These are phyloP conservation scores for Phytophthora multivora DNA, from an alignment of 352 stramenopile species.

Conservation along the genomic window DNA sequence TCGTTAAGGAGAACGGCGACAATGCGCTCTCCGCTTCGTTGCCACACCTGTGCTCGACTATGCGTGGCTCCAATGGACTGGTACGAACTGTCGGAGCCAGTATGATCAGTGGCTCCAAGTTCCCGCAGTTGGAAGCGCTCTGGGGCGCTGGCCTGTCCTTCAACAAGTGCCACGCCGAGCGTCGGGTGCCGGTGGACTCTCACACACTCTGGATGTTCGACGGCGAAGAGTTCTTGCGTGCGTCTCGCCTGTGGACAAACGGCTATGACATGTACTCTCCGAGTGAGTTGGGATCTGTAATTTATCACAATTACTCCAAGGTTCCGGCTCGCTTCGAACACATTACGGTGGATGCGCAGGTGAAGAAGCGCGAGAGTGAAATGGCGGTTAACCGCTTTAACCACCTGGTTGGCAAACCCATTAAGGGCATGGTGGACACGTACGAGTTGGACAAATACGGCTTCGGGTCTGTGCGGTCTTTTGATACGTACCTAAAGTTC, in stretches of 20 bases:
- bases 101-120: conserved; percentile 79
- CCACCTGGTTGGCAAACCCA: conserved; percentile 54
- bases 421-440: conserved; percentile 63
- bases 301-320: conserved; percentile 83
- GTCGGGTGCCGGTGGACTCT: conserved; percentile 70
- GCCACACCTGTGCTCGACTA: conserved; percentile 80
- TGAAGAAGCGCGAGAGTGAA: conserved; percentile 54
- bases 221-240: conserved; percentile 70
- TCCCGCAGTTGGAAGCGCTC: conserved; percentile 71
- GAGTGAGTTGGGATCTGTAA: conserved; percentile 54
- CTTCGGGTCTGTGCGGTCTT: conserved; percentile 59
- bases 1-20: conserved; percentile 78
- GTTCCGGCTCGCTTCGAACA: conserved; percentile 67
- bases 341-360: conserved; percentile 47
- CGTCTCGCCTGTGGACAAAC: conserved; percentile 64
- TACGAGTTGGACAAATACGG: conserved; percentile 67
- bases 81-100: conserved; percentile 80
- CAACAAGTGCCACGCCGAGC: conserved; percentile 85
- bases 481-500: conserved; percentile 66
- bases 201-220: conserved; percentile 86
- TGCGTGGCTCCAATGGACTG: conserved; percentile 62
- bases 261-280: conserved; percentile 80
- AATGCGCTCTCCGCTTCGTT: conserved; percentile 66
- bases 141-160: conserved; percentile 86
- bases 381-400: conserved; percentile 66